These are phyloP conservation scores for Thelonectria discophora DNA, from an alignment of 2,329 filamentous ascomycete species.

Conservation along the genomic window DNA sequence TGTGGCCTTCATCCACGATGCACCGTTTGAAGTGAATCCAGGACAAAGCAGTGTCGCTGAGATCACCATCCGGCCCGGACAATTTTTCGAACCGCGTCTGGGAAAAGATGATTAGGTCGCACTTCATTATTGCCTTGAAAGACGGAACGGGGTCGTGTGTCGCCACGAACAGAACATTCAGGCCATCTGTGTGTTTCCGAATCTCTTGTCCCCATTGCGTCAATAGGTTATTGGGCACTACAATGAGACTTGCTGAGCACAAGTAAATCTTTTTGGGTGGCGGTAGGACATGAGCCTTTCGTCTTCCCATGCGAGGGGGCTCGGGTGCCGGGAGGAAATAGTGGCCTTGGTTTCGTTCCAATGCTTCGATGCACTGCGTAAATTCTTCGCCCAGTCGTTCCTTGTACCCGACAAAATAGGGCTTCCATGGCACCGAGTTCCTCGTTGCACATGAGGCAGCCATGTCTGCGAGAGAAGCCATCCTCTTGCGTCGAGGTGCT, in stretches of 20 bases:
- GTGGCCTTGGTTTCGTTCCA: conserved; percentile 65
- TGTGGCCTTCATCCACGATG: conserved; percentile 93
- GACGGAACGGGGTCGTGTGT: conserved; percentile 64
- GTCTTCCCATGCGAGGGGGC: conserved; percentile 41
- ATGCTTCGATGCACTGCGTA: conserved; percentile 61
- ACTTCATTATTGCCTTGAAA: conserved; percentile 65
- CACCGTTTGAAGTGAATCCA: conserved; percentile 84
- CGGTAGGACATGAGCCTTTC: conserved; percentile 21
- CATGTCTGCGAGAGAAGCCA: conserved; percentile 78
- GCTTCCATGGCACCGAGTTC: conserved; percentile 75
- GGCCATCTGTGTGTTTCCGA: conserved; percentile 73
- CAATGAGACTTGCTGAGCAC: conserved; percentile 75
- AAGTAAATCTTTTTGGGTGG: conserved; percentile 65
- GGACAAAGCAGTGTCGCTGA: conserved; percentile 67
- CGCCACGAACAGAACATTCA: conserved; percentile 72
- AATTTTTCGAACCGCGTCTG: conserved; percentile 75
- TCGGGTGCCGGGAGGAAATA: conserved; percentile 64
- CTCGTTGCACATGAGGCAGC: conserved; percentile 74
- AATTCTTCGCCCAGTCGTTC: conserved; percentile 59
- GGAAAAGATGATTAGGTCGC: conserved; percentile 83
- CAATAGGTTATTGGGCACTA: conserved; percentile 85
- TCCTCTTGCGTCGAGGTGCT: conserved; percentile 51
- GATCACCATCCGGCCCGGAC: conserved; percentile 46
- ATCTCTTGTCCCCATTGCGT: conserved; percentile 88
- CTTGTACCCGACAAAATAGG: conserved; percentile 64